Evolutionary conservation across 768 basidiomycete species (phyloP), one percentile per base, ranked within the genome.

Genomic region (Stropharia rugosoannulata): DNA sequence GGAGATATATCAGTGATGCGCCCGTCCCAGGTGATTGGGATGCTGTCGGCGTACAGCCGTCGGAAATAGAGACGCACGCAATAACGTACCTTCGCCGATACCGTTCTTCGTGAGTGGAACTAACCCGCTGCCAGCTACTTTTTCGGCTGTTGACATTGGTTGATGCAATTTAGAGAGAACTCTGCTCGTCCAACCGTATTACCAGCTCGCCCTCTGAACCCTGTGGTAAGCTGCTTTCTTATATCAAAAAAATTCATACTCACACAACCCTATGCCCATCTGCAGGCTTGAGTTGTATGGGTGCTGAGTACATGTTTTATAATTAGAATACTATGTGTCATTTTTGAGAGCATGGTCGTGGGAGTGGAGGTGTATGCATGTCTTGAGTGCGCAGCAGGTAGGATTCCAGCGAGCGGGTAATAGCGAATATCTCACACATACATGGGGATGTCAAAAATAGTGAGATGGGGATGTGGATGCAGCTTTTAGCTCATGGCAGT

Each of bases 41-140:
- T 62, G 80, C 82, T 44, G 78, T 97, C 57, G 90, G 90, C 19
- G 84, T 98, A 55, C 64, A 72, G 38, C 95, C 95, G 27, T 84
- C 90, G 55, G 86, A 89, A 65, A 81, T 98, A 58, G 95, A 98
- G 75, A 68, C 74, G 12, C 85, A 91, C 59, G 96, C 95, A 18
- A 89, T 98, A 73, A 85, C 85, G 58, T 95, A 93, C 72, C 79
- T 99, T 62, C 81, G 96, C 72, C 81, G 90, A 66, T 97, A 90
- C 76, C 85, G 96, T 64, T 84, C 87, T 63, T 84, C 90, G 90
- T 95, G 77, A 70, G 92, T 89, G 43, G 38, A 52, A 47, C 55
- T 53, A 43, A 32, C 56, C 49, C 36, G 39, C 32, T 44, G 29
- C 44, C 25, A 54, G 8, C 19, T 16, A 15, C 5, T 9, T 36